Conservation (phyloP, 1,284 basidiomycete genomes). For the Clitocybe nebularis region DNA sequence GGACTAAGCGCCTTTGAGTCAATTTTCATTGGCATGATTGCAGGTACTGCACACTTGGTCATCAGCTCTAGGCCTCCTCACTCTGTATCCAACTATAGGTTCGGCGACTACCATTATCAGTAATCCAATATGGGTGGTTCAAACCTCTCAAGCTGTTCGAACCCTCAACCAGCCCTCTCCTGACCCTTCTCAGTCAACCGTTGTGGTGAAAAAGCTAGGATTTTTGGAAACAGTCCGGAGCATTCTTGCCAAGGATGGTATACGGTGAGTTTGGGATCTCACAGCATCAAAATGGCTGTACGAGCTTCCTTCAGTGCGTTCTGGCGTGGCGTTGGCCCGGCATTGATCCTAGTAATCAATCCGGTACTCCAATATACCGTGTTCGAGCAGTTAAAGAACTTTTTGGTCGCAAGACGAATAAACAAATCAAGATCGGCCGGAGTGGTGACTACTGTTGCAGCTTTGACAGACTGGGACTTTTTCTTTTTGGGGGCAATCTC, state of each 20-base stretch:
- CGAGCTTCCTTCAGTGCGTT: constrained; percentile 51
- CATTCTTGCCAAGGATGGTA: constrained; percentile 78
- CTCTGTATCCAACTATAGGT: constrained; percentile 41
- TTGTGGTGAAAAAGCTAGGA: constrained; percentile 50
- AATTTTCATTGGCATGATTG: constrained; percentile 86
- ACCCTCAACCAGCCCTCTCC: constrained; percentile 38
- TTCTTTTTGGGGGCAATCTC: constrained; percentile 87
- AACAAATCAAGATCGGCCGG: constrained; percentile 46
- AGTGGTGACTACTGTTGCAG: constrained; percentile 38
- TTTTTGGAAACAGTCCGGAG: constrained; percentile 67
- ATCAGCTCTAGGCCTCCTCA: background rate
- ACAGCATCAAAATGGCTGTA: constrained; percentile 1
- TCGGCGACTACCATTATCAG: constrained; percentile 87
- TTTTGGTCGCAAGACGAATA: constrained; percentile 58
- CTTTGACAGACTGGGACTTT: constrained; percentile 81
- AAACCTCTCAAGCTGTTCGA: constrained; percentile 85
- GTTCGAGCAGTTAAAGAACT: constrained; percentile 83
- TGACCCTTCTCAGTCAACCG: constrained; percentile 25
- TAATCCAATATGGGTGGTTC: constrained; percentile 96
- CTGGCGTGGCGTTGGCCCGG: constrained; percentile 95
- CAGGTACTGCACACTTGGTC: constrained; percentile 47
- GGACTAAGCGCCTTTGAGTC: constrained; percentile 83
- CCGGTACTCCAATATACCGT: constrained; percentile 90
- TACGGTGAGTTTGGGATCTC: constrained; percentile 30
- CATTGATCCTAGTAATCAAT: constrained; percentile 91